Evolutionary conservation across 768 basidiomycete genomes (phyloP), one percentile per base, ranked within the genome.

Genomic region (Mycena rosella): DNA sequence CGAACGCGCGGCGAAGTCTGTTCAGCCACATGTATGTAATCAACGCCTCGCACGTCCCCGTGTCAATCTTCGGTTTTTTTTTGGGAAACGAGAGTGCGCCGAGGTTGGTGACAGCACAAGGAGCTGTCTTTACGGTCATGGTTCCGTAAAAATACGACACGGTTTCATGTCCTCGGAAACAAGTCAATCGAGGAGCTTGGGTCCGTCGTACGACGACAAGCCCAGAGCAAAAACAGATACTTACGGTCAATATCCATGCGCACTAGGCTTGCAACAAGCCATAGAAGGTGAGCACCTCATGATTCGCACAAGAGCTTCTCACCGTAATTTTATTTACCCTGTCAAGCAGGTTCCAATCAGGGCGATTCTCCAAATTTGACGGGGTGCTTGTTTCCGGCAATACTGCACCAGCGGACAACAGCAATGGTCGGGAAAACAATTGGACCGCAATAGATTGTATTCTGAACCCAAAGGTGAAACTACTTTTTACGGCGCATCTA

Each of bases 301-400:
- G n/a, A 10, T 24, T 47, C 45, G 45, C 45, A 47, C 45, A 47
- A 47, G 18, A 47, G 45, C 45, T 47, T 9, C 45, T 47, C 45
- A 47, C 45, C 9, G 45, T 47, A 47, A 10, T 24, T 9, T n/a
- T n/a, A n/a, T 10, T 47, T n/a, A 47, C n/a, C 45, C 45, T 47
- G 45, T 47, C 45, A 47, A 20, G 45, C 45, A 47, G 45, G 45
- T n/a, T n/a, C n/a, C n/a, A n/a, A n/a, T n/a, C n/a, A n/a, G n/a
- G n/a, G n/a, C n/a, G n/a, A n/a, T n/a, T n/a, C 9, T 10, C 20
- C n/a, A 47, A 9, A 47, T 47, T 47, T 47, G 45, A 47, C 45
- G 45, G 45, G 45, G 20, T 47, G 10, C n/a, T 47, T 47, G 45
- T 47, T 47, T 47, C 45, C 45, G 45, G 45, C 45, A n/a, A 47